These are phyloP conservation scores for Golubevia sp. DNA, from an alignment of 1,284 basidiomycete genomes.

Conservation along the genomic window DNA sequence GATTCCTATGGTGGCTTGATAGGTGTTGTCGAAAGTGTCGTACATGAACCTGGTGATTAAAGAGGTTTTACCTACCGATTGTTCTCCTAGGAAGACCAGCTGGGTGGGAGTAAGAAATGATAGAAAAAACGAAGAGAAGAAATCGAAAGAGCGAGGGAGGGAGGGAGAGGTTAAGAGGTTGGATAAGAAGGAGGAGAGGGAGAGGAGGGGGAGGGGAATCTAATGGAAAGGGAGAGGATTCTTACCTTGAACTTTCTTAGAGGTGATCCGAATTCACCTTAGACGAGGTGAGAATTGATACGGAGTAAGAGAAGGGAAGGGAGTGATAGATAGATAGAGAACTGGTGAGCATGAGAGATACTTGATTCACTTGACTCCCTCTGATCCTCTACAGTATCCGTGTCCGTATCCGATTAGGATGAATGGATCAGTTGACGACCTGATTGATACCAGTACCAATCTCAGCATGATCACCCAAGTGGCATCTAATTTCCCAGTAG, in stretches of 20 bases:
- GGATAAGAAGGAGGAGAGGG: not conserved
- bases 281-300: not conserved
- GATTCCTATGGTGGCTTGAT: conserved; percentile 99
- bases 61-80: conserved; percentile 71
- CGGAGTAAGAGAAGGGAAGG: not conserved
- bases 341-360: too few species aligned
- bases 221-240: not conserved
- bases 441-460: too few species aligned
- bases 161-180: not conserved
- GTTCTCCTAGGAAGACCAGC: conserved; percentile 58
- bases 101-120: conserved; percentile 1
- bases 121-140: not conserved
- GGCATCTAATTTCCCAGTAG: too few species aligned
- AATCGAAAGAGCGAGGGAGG: not conserved
- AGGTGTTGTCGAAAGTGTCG: conserved; percentile 99
- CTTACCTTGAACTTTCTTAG: conserved; percentile 59
- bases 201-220: not conserved
- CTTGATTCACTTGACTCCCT: too few species aligned
- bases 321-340: not conserved
- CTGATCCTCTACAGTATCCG: too few species aligned
- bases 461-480: too few species aligned
- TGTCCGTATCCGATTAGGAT: too few species aligned
- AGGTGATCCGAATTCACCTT: conserved; percentile 52
- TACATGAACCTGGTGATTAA: conserved; percentile 99
- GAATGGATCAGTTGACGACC: too few species aligned